These are phyloP conservation scores for Suillus subaureus DNA, from an alignment of 768 basidiomycete species.

Conservation along the genomic window DNA sequence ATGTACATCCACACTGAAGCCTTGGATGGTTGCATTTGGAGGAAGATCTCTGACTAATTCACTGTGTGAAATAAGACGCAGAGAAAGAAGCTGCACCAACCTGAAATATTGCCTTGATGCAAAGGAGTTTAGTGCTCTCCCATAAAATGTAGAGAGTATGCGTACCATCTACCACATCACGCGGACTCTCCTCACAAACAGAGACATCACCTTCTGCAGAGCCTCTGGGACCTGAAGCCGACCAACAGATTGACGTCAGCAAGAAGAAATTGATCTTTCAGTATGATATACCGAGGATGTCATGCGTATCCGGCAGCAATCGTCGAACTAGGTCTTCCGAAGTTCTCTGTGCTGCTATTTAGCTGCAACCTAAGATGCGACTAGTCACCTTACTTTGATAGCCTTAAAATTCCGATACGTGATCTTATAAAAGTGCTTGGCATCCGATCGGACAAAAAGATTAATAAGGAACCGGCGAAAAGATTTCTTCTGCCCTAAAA, in stretches of 20 bases:
- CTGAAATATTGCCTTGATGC: background rate
- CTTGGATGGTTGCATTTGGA: background rate
- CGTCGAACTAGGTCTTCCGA: background rate
- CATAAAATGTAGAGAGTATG: background rate
- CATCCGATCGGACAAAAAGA: background rate
- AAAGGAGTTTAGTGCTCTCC: background rate
- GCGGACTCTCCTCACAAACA: background rate
- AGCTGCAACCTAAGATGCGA: background rate
- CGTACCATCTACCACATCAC: background rate
- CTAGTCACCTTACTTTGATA: background rate
- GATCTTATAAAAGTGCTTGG: background rate
- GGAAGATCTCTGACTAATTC: background rate
- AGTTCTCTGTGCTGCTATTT: background rate
- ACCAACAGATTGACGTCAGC: background rate
- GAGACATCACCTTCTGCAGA: background rate
- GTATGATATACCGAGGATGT: background rate
- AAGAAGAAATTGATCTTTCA: background rate
- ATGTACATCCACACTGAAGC: background rate
- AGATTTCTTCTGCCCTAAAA: background rate
- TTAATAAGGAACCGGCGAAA: background rate
- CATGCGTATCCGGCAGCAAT: background rate
- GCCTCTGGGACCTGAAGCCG: background rate
- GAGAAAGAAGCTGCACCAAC: background rate
- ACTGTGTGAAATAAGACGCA: background rate
- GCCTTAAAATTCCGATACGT: background rate